Conservation (phyloP, 1,284 basidiomycete species). For the Pseudozyma sp. region DNA sequence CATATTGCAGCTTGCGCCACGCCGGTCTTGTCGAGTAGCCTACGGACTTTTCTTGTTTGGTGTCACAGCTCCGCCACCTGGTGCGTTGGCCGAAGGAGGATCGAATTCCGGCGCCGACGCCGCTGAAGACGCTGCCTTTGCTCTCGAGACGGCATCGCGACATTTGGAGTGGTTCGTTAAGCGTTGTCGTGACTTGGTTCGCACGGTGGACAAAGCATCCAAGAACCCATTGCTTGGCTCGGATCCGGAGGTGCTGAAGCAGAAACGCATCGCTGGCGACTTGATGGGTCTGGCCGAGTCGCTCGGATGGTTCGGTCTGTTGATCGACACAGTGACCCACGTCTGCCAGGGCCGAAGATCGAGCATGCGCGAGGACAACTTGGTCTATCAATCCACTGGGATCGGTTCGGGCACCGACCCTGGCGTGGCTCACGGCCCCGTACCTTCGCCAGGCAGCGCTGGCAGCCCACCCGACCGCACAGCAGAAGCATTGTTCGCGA, state of each 20-base stretch:
- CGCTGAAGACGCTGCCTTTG: slow-evolving; percentile 49
- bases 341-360: slow-evolving; percentile 42
- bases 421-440: slow-evolving; percentile 24
- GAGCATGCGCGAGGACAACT: slow-evolving; percentile 42
- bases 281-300: slow-evolving; percentile 50
- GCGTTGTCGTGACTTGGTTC: slow-evolving; percentile 33
- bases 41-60: slow-evolving; percentile 51
- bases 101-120: slow-evolving; percentile 39
- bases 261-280: slow-evolving; percentile 35
- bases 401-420: slow-evolving; percentile 44
- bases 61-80: slow-evolving; percentile 45
- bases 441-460: slow-evolving; percentile 17
- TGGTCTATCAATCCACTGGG: slow-evolving; percentile 34
- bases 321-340: slow-evolving; percentile 51
- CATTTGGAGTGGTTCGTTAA: slow-evolving; percentile 52
- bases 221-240: slow-evolving; percentile 35
- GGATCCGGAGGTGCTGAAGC: slow-evolving; percentile 30
- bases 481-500: slow-evolving; percentile 44
- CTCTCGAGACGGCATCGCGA: slow-evolving; percentile 44
- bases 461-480: slow-evolving; percentile 30
- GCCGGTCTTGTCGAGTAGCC: slow-evolving; percentile 39
- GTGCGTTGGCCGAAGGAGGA: slow-evolving; percentile 42
- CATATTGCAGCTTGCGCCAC: slow-evolving; percentile 46
- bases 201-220: slow-evolving; percentile 36
- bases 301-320: slow-evolving; percentile 48